Base-by-base conservation (phyloP, 2,329 filamentous ascomycete species). In the Penicillium sp. region DNA sequence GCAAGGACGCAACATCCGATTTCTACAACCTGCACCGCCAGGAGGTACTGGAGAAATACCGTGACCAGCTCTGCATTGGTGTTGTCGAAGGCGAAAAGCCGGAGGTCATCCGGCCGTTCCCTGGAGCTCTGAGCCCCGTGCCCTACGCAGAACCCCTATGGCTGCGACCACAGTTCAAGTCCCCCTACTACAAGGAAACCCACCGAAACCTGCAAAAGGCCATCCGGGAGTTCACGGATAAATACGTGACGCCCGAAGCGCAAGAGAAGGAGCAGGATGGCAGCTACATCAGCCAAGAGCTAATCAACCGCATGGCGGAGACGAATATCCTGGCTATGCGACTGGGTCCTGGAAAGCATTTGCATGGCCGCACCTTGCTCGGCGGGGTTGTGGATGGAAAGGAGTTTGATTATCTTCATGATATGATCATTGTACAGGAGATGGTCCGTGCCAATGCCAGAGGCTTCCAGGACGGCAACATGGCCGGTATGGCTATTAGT, bases 1-100 rank as follows among this genome's bases (percentile, higher is more conserved):
- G 88, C 54, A 78, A 81, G 57, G 88, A 95, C 64, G 87, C 88
- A 44, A 95, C 88, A 2, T 73, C 78, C 32, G 85, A 84, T 49
- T 95, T 94, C 71, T 95, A 94, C 79, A 94, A 94, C 74, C 82
- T 95, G 46, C 89, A 95, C 72, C 78, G 88, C 24, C 88, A 95
- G 60, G 88, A 95, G 70, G 87, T 94, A n/a, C 78, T 95, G 10
- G 74, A 82, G 53, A 89, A 89, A 68, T 94, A 94, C 75, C 60
- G 61, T n/a, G 72, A 77, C 41, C 76, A 80, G 61, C 78, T 95
- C 17, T 84, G 80, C 69, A 78, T 95, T 60, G 88, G 88, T 62
- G 86, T 81, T 13, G 68, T 95, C 64, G 74, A 81, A 57, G 85
- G 81, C 69, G 87, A 95, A 74, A 83, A 77, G 62, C 78, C 87